A percentile compares a stretch with the other conserved stretches of the same genome.
phyloP scores from a whole-genome alignment of 345 rosid genomes.

The Mangifera indica region DNA sequence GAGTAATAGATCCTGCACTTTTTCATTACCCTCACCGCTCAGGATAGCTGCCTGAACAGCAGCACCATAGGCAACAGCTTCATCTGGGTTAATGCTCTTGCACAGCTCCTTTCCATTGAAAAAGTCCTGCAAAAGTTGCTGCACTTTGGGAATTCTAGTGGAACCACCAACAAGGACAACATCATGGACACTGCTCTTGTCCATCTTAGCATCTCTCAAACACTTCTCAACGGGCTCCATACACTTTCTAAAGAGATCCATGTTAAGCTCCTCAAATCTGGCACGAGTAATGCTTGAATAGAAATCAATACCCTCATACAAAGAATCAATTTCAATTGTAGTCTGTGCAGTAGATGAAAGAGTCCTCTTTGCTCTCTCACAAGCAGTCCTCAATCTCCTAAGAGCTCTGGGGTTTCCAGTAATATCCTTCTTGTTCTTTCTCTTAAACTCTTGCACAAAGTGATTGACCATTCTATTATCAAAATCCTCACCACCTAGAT shows the following conservation, averaged over 20 bases:
- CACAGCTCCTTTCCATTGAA: conserved; percentile 56
- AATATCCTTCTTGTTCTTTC: conserved; percentile 56
- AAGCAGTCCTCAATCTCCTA: conserved; percentile 49
- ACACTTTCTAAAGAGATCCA: conserved; percentile 50
- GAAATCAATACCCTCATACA: conserved; percentile 52
- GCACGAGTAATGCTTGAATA: conserved; percentile 49
- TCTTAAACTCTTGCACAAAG: conserved; percentile 52
- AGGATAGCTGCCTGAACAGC: conserved; percentile 54
- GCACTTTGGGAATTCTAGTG: conserved; percentile 56
- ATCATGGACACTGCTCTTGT: conserved; percentile 48
- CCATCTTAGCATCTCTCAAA: conserved; percentile 57
- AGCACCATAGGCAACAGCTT: conserved; percentile 57
- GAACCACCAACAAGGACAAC: conserved; percentile 59
- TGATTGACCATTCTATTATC: conserved; percentile 53
- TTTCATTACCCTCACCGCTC: conserved; percentile 52
- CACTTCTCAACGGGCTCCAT: conserved; percentile 60
- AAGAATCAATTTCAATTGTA: conserved; percentile 48
- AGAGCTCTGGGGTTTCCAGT: conserved; percentile 48
- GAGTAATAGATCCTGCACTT: conserved; percentile 42
- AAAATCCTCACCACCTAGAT: conserved; percentile 53
- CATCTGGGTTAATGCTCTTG: conserved; percentile 56
- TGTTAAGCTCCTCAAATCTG: conserved; percentile 47
- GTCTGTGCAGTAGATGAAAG: conserved; percentile 47
- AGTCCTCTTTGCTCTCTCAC: conserved; percentile 46
- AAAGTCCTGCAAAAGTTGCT: conserved; percentile 45